Conservation (phyloP, 805 yeast genomes). For the Tetrapisispora phaffii region DNA sequence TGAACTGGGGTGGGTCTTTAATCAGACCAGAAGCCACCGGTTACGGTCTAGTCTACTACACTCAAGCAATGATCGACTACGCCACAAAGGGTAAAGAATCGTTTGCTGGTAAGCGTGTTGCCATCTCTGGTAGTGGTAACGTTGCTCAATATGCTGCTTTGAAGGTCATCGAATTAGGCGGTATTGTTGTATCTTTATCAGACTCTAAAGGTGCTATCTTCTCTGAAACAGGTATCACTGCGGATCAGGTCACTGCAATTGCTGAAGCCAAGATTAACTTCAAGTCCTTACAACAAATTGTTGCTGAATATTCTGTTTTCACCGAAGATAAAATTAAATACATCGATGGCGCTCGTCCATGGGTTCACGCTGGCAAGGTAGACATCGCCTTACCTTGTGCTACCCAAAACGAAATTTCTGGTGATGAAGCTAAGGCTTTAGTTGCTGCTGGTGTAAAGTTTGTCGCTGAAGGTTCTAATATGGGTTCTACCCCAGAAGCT, state of each 20-base stretch:
- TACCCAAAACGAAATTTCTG: constrained; percentile 95
- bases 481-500: constrained; percentile 98
- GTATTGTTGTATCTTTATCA: constrained; percentile 84
- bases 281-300: constrained; percentile 62
- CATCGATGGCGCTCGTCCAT: constrained; percentile 91
- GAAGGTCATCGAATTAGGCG: constrained; percentile 94
- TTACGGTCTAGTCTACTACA: constrained; percentile 93
- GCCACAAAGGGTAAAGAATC: constrained; percentile 85
- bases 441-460: constrained; percentile 84
- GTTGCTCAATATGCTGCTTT: constrained; percentile 99
- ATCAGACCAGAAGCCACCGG: constrained; percentile 99
- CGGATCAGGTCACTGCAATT: constrained; percentile 68
- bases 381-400: constrained; percentile 98
- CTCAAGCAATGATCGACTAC: constrained; percentile 92
- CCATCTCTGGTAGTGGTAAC: constrained; percentile 96
- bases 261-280: constrained; percentile 71
- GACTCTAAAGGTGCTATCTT: constrained; percentile 91
- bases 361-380: constrained; percentile 84
- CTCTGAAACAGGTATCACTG: constrained; percentile 70
- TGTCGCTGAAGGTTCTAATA: constrained; percentile 98
- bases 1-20: constrained; percentile 97
- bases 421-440: constrained; percentile 91
- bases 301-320: constrained; percentile 48
- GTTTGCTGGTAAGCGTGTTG: constrained; percentile 87
- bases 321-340: constrained; percentile 56